Evolutionary conservation across 2,329 filamentous ascomycete genomes (phyloP), one percentile per base, ranked within the genome.

Genomic region (Fusarium goolgardi): DNA sequence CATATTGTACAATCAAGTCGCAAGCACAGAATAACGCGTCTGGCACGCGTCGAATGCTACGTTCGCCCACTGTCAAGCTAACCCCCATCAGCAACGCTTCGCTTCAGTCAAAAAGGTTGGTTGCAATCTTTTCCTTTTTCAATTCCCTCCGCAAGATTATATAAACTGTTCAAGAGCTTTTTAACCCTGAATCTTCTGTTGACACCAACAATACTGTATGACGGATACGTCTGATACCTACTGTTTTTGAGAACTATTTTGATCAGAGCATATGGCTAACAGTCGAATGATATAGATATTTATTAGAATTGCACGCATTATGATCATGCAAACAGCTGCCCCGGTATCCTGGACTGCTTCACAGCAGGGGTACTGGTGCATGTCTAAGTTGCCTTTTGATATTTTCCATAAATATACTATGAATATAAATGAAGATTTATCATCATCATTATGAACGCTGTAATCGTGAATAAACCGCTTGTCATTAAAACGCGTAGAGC

Each of bases 101-200:
- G 6, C 13, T 20, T 6, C 32, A 12, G 2, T 8, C 32, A 39
- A 74, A 61, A 80, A 81, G 82, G 85, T 87, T 80, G 81, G 85
- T 84, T 35, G 43, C 27, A 55, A 41, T 41, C 41, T 34, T 20
- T 23, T 21, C 21, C 3, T 11, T 27, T 53, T 8, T 18, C 9
- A 0, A 20, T 40, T 65, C 55, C 54, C 31, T 69, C 59, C 65
- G 83, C 67, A 88, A 84, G 86, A 87, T 88, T 86, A 83, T 79
- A 83, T 76, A 82, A 80, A 59, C 21, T 67, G 59, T 78, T 82
- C 83, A 86, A 84, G 86, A 88, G 86, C 86, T 89, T 89, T 89
- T 89, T 88, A 88, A 89, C 85, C 85, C 86, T 88, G 86, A 86
- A 71, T 80, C 77, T 80, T 75, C 83, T 87, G 84, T 88, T 86